phyloP scores from a whole-genome alignment of 2,329 filamentous ascomycete species.

The Sordariomycetes sp. region DNA sequence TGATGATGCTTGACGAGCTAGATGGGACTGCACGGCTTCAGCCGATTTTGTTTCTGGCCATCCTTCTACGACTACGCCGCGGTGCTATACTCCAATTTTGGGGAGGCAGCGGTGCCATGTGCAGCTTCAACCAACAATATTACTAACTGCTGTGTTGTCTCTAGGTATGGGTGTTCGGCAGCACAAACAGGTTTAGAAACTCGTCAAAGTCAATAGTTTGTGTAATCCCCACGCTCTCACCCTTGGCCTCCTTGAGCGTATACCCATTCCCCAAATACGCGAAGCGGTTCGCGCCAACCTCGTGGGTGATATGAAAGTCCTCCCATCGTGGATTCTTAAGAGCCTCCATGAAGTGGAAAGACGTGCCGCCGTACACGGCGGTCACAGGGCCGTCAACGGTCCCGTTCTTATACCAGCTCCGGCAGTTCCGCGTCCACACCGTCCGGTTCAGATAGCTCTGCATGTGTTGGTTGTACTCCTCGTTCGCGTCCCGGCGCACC shows the following conservation, averaged over 20 bases:
- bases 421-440: conserved; percentile 51
- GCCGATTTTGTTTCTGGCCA: too few relatives aligned
- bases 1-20: too few relatives aligned
- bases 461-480: conserved; percentile 52
- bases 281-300: conserved; percentile 34
- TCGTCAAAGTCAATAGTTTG: conserved; percentile 6
- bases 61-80: too few relatives aligned
- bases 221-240: conserved; percentile 1
- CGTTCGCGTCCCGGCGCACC: conserved; percentile 46
- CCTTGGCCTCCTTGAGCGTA: conserved; percentile 27
- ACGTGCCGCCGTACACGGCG: conserved; percentile 60
- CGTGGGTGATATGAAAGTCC: conserved; percentile 38
- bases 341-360: conserved; percentile 48
- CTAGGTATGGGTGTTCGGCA: conserved; percentile 5
- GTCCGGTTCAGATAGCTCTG: conserved; percentile 44
- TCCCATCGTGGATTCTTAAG: conserved; percentile 43
- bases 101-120: too few relatives aligned
- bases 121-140: too few relatives aligned
- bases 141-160: too few relatives aligned
- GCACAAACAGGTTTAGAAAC: conserved; percentile 4
- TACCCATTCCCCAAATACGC: conserved; percentile 58
- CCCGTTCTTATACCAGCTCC: conserved; percentile 63
- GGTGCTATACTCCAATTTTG: too few relatives aligned
- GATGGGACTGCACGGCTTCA: too few relatives aligned
- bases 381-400: conserved; percentile 51